Percentiles rank a stretch among this genome's conserved stretches.
phyloP scores from a whole-genome alignment of 2,329 filamentous ascomycete species.

The Pseudocercospora ulei region DNA sequence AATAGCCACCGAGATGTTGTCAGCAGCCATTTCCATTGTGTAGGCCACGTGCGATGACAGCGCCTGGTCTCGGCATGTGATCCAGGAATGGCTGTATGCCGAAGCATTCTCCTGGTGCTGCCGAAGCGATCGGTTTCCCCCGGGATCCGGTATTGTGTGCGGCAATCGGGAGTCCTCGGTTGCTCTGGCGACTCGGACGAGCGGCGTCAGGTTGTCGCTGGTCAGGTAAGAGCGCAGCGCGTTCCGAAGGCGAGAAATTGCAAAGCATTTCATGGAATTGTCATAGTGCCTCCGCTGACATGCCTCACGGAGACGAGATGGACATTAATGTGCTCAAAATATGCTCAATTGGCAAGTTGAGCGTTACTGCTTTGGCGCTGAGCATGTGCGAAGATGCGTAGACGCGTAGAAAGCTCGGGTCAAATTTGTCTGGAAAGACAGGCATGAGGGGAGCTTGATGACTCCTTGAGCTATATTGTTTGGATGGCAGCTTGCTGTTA shows the following conservation, averaged over 20 bases:
- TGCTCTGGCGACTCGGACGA: not conserved
- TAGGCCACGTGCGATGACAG: no score
- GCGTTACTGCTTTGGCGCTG: not conserved
- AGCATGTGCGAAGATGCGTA: slow-evolving; percentile 6
- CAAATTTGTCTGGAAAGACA: slow-evolving; percentile 16
- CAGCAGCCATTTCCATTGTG: no score
- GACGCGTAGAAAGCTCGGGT: slow-evolving; percentile 10
- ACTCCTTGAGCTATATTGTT: slow-evolving; percentile 17
- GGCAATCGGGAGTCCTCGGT: no score
- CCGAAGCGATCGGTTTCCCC: no score
- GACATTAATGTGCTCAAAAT: slow-evolving; percentile 6
- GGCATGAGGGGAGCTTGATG: slow-evolving; percentile 17
- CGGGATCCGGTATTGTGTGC: no score
- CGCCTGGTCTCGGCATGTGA: no score
- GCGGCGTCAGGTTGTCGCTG: not conserved
- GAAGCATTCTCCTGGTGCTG: no score
- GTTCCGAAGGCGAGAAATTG: slow-evolving; percentile 9
- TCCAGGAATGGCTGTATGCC: no score
- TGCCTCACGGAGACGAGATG: slow-evolving; percentile 15
- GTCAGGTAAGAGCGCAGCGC: not conserved
- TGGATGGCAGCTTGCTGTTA: slow-evolving; percentile 19
- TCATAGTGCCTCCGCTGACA: slow-evolving; percentile 17
- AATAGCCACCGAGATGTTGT: no score
- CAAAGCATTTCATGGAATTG: slow-evolving; percentile 6
- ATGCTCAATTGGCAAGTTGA: not conserved